Percentiles rank a stretch among this genome's conserved stretches.
These are phyloP conservation scores for Plenodomus tracheiphilus DNA, from an alignment of 2,329 filamentous ascomycete genomes.

Conservation along the genomic window DNA sequence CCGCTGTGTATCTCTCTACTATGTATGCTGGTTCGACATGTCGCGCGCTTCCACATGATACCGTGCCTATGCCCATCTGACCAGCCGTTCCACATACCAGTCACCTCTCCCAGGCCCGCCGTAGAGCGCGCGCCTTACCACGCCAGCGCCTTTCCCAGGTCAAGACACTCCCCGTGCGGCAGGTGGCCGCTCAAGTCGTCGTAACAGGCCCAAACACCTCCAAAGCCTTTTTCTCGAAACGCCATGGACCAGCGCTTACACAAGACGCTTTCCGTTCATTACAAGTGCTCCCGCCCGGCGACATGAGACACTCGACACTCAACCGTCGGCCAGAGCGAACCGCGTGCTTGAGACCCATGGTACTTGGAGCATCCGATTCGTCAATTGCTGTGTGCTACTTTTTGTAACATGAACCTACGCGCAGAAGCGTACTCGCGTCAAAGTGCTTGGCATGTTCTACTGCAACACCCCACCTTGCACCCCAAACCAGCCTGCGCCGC, in stretches of 20 bases:
- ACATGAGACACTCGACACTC: background rate
- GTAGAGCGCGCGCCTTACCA: slow-evolving; percentile 40
- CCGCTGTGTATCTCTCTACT: slow-evolving; percentile 39
- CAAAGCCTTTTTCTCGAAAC: slow-evolving; percentile 31
- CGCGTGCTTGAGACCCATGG: slow-evolving; percentile 25
- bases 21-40: slow-evolving; percentile 28
- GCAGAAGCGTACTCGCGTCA: slow-evolving; percentile 17
- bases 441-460: background rate
- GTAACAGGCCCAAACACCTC: slow-evolving; percentile 31
- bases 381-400: slow-evolving; percentile 28
- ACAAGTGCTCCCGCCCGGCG: slow-evolving; percentile 6
- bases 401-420: slow-evolving; percentile 33
- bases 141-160: slow-evolving; percentile 34
- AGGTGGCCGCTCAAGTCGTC: slow-evolving; percentile 26
- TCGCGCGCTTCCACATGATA: slow-evolving; percentile 44
- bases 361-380: slow-evolving; percentile 13
- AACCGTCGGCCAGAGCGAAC: slow-evolving; percentile 5
- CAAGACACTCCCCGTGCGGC: slow-evolving; percentile 31
- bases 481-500: slow-evolving; percentile 4
- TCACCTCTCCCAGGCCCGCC: slow-evolving; percentile 37
- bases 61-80: slow-evolving; percentile 23
- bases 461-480: background rate
- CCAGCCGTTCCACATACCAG: slow-evolving; percentile 31
- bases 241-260: slow-evolving; percentile 38
- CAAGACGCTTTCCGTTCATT: slow-evolving; percentile 25